Evolutionary conservation across 192 early-diverging fungal genomes (phyloP), one percentile per base, ranked within the genome.

Genomic region (Lunasporangiospora selenospora): DNA sequence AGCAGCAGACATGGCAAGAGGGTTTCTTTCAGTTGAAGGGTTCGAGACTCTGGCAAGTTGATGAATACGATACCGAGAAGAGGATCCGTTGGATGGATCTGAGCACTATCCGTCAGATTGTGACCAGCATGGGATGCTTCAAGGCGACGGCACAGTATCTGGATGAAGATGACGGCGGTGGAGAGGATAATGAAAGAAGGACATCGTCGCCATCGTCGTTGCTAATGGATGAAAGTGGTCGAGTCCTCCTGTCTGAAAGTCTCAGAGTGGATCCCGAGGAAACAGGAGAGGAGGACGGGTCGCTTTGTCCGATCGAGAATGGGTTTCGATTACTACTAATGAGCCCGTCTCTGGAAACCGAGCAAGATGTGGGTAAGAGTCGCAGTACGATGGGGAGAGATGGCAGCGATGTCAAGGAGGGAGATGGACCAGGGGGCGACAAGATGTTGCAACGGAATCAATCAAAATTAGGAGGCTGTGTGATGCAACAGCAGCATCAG

Each of bases 1-100:
- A 66, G 33, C 18, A 21, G 7, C 5, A n/a, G 3, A 3, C 13
- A 4, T 69, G 65, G 65, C 53, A 31, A 6, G 42, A 69, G 3
- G 65, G 41, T 7, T 33, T 37, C 50, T 69, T 69, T 21, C 23
- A 32, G 11, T 52, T 69, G 16, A 18, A 26, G 0, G 65, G 65
- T 4, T 53, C 65, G 4, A 21, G 24, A 7, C 57, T 69, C 5
- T 69, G 56, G 65, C 56, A 45, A 21, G 42, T 7, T 32, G 12
- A 47, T 10, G 24, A 27, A 15, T 16, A 49, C 12, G 19, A 37
- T 0, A 13, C 13, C 3, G 4, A 23, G 29, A 42, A 67, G 37
- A 53, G 9, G 18, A 32, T 56, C 11, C 15, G 50, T 5, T 69
- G 56, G 18, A 11, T 69, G 29, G 40, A 69, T 23, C 23, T 69